Base-by-base conservation (phyloP, 768 basidiomycete genomes). In the Myochromella boudieri region DNA sequence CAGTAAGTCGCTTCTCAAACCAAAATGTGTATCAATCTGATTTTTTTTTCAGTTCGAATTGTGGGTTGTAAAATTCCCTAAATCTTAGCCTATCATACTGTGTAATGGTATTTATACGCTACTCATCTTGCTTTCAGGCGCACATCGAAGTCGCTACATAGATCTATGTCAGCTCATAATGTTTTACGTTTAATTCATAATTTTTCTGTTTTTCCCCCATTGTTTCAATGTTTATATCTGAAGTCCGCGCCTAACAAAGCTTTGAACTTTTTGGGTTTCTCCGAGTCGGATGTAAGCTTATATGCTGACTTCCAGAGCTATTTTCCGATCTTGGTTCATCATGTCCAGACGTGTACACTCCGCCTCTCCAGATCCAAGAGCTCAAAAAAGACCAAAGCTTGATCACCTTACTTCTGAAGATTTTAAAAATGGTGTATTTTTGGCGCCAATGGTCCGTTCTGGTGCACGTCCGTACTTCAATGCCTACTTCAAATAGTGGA, bases 401-500 rank as follows among this genome's bases (percentile, higher is more conserved):
- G 80, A 77, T 12, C 78, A 82, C 53, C 74, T 90, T 14, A 84
- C 84, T 0, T 60, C 74, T 1, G 82, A 84, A 22, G 84, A 91
- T 53, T 99, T 93, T 71, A 85, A 85, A 54, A 77, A 91, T 68
- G 95, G 93, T 8, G 72, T 97, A 24, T 87, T 97, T 60, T 79
- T 99, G n/a, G 95, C 97, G 2, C 97, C 97, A 1, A 99, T 99
- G 97, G 97, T 99, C 42, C 81, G 94, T 60, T 95, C 91, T 48
- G 91, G 94, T 50, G 86, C 87, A 66, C 59, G 87, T 78, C 32
- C 29, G 11, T 12, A 24, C 37, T 8, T 39, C 31, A 45, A 36
- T 46, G 47, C 24, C n/a, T n/a, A 56, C 51, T 44, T 55, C 50
- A 15, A 43, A 33, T 40, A n/a, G n/a, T n/a, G n/a, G n/a, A n/a